phyloP scores from a whole-genome alignment of 495 filamentous ascomycete genomes.

The Wilcoxina mikolae region DNA sequence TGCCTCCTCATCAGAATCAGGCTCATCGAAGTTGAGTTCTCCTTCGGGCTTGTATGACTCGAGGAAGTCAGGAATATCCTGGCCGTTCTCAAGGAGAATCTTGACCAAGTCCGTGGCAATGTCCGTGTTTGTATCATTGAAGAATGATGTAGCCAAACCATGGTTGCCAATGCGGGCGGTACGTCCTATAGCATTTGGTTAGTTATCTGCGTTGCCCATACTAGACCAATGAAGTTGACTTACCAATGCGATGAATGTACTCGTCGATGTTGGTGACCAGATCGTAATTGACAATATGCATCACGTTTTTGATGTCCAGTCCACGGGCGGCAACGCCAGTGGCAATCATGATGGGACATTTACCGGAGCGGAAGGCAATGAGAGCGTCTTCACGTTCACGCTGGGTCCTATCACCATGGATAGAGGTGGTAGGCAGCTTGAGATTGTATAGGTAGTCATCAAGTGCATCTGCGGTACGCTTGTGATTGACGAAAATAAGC shows the following conservation, averaged over 20 bases:
- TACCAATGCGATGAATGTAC: slow-evolving; percentile 94
- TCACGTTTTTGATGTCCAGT: slow-evolving; percentile 96
- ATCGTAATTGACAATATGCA: slow-evolving; percentile 98
- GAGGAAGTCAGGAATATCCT: slow-evolving; percentile 84
- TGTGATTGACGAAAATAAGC: slow-evolving; percentile 96
- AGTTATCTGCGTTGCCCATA: too few relatives aligned
- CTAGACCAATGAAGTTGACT: neutral
- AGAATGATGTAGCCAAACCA: slow-evolving; percentile 95
- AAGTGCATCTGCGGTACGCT: slow-evolving; percentile 96
- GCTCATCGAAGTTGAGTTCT: slow-evolving; percentile 23
- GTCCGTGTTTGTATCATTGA: slow-evolving; percentile 97
- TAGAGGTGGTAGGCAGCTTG: slow-evolving; percentile 94
- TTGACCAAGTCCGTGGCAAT: slow-evolving; percentile 91
- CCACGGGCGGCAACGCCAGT: slow-evolving; percentile 93
- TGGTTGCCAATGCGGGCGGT: slow-evolving; percentile 98
- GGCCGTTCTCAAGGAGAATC: slow-evolving; percentile 92
- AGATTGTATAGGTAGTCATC: slow-evolving; percentile 98
- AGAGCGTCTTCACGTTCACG: slow-evolving; percentile 96
- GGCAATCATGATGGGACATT: slow-evolving; percentile 89
- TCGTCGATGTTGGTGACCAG: slow-evolving; percentile 97
- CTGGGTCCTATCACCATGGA: slow-evolving; percentile 96
- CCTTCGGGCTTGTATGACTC: slow-evolving; percentile 36
- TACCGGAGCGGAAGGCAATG: slow-evolving; percentile 89
- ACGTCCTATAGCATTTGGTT: slow-evolving; percentile 38
- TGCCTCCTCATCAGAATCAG: slow-evolving; percentile 32